Percentiles rank a stretch among this genome's conserved stretches.
Evolutionary conservation across 2,329 filamentous ascomycete genomes (phyloP).

Genomic region (Arthroderma sp.): DNA sequence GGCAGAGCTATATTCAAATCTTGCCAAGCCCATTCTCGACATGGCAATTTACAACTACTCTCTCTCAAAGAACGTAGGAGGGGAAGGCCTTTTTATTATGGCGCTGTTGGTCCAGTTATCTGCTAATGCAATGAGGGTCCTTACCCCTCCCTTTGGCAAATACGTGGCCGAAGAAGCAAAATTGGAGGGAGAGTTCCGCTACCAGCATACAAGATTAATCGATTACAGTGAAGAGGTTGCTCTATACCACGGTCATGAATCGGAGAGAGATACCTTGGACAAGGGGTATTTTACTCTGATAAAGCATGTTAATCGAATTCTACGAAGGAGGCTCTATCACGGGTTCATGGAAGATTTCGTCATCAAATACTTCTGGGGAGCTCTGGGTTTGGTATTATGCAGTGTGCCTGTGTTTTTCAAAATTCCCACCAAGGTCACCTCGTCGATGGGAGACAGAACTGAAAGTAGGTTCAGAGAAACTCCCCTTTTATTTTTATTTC

Average conservation of each 20-base stretch:
- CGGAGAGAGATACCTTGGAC: constrained; percentile 90
- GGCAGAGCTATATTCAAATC: constrained; percentile 88
- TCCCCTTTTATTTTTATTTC: neutral
- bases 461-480: constrained; percentile 38
- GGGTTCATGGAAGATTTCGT: constrained; percentile 99
- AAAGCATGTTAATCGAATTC: constrained; percentile 95
- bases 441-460: constrained; percentile 43
- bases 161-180: constrained; percentile 94
- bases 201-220: constrained; percentile 86
- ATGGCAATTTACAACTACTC: constrained; percentile 97
- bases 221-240: constrained; percentile 95
- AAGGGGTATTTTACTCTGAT: constrained; percentile 99
- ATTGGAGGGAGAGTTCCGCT: constrained; percentile 89
- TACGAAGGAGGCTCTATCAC: constrained; percentile 83
- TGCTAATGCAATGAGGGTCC: constrained; percentile 79
- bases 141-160: constrained; percentile 93
- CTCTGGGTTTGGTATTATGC: constrained; percentile 79
- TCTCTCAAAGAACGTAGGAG: constrained; percentile 85
- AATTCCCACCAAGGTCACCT: constrained; percentile 56
- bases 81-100: constrained; percentile 93
- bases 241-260: constrained; percentile 79
- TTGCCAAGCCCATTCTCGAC: constrained; percentile 87
- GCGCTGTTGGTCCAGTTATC: constrained; percentile 84
- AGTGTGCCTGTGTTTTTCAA: constrained; percentile 94
- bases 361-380: constrained; percentile 99